Evolutionary conservation across 2,329 filamentous ascomycete genomes (phyloP), one percentile per base, ranked within the genome.

Genomic region (Rhynchosporium agropyri): DNA sequence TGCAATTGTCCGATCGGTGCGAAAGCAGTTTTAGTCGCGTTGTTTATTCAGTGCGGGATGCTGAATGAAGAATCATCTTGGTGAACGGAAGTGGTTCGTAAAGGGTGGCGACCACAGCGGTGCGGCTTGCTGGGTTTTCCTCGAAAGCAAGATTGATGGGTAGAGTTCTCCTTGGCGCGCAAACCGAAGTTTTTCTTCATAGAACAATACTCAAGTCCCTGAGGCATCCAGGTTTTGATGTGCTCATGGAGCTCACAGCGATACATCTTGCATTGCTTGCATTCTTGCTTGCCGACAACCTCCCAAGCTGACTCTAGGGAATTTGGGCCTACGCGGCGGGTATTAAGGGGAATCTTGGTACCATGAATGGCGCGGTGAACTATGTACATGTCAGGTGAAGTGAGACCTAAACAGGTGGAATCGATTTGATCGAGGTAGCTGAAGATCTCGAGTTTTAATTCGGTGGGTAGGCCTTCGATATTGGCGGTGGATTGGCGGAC

Each of bases 251-350:
- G 79, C 77, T 87, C 84, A 74, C 85, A 88, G 42, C 85, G 80
- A 46, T 78, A 81, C 63, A 83, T 80, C 55, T 83, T 84, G 66
- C 85, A 88, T 73, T 87, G 86, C 63, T 82, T 79, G 74, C 85
- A 88, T 73, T 85, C 83, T 5, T 85, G 82, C 70, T 86, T 84
- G 28, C 84, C 85, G 3, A 84, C 82, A 57, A 83, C 77, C 65
- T 84, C 81, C 84, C 85, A 88, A 50, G 84, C 84, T 79, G 83
- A 85, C 71, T 88, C 85, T 71, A 86, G 79, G 67, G 84, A 81
- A 74, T 88, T 88, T 60, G 85, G 85, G 0, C 85, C 85, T 6
- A 78, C 73, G 51, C 86, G 84, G 13, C 84, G 80, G 53, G 80
- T 80, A 20, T 81, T 81, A 15, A 88, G 79, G 9, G 83, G 77